Evolutionary conservation across 805 yeast species (phyloP), one percentile per base, ranked within the genome.

Genomic region (Candida jianshihensis): DNA sequence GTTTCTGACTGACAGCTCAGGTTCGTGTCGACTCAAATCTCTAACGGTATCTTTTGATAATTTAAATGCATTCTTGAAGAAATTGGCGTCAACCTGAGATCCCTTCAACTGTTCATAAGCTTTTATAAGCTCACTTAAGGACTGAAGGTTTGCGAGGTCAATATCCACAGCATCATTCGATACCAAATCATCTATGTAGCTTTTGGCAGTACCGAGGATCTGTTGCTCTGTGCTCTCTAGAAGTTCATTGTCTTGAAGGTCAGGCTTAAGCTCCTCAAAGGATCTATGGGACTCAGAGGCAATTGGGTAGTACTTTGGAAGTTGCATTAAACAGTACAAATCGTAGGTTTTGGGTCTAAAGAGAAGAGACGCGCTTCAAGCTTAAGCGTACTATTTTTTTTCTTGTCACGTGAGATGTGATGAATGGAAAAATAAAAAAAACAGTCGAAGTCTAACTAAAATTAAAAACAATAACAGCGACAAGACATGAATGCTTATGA

Each of bases 301-400:
- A 2, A 38, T 17, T 6, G 41, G 41, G 28, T 34, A 38, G 22
- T 38, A 34, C 3, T 32, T 19, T 24, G 39, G 39, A 12, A 36
- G 12, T n/a, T 36, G n/a, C n/a, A n/a, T n/a, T n/a, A n/a, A n/a
- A n/a, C n/a, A n/a, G n/a, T n/a, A n/a, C n/a, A n/a, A n/a, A n/a
- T n/a, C n/a, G n/a, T 18, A 16, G 18, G 10, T 21, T 21, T 21
- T 21, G 24, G 24, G 24, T 21, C 24, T 21, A 7, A 21, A 8
- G 24, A 21, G 11, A 21, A 21, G 11, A 11, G 10, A 8, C 24
- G 7, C 11, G 10, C 24, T 8, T 21, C 24, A 21, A 21, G 10
- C 7, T 8, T 11, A 21, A 21, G 11, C 7, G 24, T 21, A 21
- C n/a, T n/a, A n/a, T n/a, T n/a, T n/a, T n/a, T n/a, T n/a, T n/a